Evolutionary conservation across 495 filamentous ascomycete genomes (phyloP), one percentile per base, ranked within the genome.

Genomic region (Chaetomidium leptoderma): DNA sequence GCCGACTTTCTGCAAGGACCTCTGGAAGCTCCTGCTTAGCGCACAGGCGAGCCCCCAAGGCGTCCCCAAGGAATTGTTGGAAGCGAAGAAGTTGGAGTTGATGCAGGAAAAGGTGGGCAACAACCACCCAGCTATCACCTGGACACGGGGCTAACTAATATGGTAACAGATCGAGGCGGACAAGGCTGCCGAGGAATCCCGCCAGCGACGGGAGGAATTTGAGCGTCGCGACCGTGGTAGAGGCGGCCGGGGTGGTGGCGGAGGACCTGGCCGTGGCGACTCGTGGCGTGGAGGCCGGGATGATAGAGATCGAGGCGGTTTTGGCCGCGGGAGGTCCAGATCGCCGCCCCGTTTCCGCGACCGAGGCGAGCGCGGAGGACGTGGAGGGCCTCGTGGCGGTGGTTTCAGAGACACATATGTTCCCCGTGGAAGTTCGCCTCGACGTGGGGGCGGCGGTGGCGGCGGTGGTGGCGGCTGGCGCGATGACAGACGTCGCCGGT

Each of bases 31-130:
- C 16, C 89, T 91, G 59, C 75, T 97, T 37, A 97, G 92, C 66
- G 93, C 89, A 14, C 93, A 99, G 70, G 77, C 81, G 46, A 96
- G 85, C 68, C 82, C 88, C 1, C 88, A 92, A 70, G 92, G 92
- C 44, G 90, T 99, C 36, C 93, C 93, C 0, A 91, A 95, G 68
- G 92, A 97, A 72, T 76, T 98, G 32, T 69, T 98, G 7, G 95
- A 97, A 68, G 90, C 92, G 4, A 98, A 98, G 78, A 98, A 97
- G 73, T 75, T 88, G 21, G 93, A 97, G 68, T 76, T 98, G 36
- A 87, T 92, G 35, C 90, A 96, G 70, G 90, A 96, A 64, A 95
- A 95, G 85, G 93, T 93, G 71, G 23, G 62, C 52, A 42, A 9
- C 7, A 30, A 35, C 7, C 5, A 29, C 3, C 1, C 16, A 11